Evolutionary conservation across 164 flowering plant species (phyloP).

Genomic region (Cinnamomum chago): DNA sequence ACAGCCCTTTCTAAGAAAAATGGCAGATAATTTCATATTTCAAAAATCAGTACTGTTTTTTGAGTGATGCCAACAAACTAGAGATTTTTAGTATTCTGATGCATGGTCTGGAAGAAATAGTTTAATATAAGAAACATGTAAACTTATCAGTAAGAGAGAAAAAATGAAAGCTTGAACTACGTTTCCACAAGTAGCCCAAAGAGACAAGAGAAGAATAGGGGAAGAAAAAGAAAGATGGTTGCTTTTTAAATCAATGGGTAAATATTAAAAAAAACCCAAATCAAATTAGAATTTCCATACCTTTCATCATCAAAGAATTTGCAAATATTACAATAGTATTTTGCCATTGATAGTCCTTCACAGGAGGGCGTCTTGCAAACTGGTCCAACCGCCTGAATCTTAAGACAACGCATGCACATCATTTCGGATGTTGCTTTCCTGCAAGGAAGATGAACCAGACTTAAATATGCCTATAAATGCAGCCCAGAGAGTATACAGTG

Average conservation of each 20-base stretch:
- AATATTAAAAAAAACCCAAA: too few species aligned
- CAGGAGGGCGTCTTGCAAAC: constrained; percentile 80
- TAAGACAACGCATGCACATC: constrained; percentile 94
- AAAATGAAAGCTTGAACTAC: too few species aligned
- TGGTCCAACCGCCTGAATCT: constrained; percentile 81
- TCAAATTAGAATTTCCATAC: constrained; percentile 26
- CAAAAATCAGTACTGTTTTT: too few species aligned
- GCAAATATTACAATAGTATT: constrained; percentile 83
- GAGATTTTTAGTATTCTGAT: too few species aligned
- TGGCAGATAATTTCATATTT: too few species aligned
- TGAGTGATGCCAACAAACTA: too few species aligned
- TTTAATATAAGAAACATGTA: too few species aligned
- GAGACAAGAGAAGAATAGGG: background rate
- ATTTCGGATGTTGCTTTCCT: constrained; percentile 87
- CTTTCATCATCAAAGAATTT: constrained; percentile 98
- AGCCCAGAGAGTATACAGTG: background rate
- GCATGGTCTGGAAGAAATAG: too few species aligned
- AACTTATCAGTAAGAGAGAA: too few species aligned
- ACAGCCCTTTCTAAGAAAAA: too few species aligned
- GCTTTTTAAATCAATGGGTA: background rate
- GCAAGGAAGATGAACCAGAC: constrained; percentile 5
- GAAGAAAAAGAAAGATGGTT: background rate
- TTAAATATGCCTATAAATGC: background rate
- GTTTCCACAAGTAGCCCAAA: background rate
- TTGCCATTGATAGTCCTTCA: constrained; percentile 72